Evolutionary conservation across 345 rosid genomes (phyloP), one percentile per base, ranked within the genome.

Genomic region (Ceriops zippeliana): DNA sequence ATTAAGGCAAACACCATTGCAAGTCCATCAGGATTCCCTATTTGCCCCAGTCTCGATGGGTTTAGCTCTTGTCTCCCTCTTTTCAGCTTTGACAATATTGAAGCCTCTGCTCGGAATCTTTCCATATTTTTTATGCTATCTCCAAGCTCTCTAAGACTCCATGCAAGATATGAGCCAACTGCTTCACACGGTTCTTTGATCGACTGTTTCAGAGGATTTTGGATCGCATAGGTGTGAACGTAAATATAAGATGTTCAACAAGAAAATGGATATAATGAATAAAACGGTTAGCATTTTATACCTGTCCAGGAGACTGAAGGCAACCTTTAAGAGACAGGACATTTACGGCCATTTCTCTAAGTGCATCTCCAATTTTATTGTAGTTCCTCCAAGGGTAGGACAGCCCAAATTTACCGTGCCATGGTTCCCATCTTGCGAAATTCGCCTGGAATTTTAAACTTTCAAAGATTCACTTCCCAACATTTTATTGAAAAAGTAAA

Each of bases 341-440:
- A 63, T 58, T 70, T 58, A 75, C 68, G 13, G 89, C 84, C 32
- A 82, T 47, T 51, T 80, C 87, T 52, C 90, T 72, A 34, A 95
- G 89, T 70, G 76, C 70, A 51, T 87, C 92, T 68, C 86, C 93
- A 26, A 88, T 79, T 58, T 78, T 46, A 21, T 85, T 78, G 70
- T 90, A 95, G 64, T 86, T 87, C 32, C 71, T 63, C 99, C 96
- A 95, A 16, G 97, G 96, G 61, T 91, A 84, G 63, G 49, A 42
- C 49, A 42, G 49, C 49, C 97, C 91, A 68, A 90, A 95, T 42
- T 42, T 42, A 42, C 97, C 92, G 54, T 95, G 97, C 84, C 93
- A 86, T 7, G 96, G 99, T 79, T 95, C 99, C 99, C 99, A 95
- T 83, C 78, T 88, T 6, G 97, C 97, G 66, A 91, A 91, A 78